Evolutionary conservation across 2,329 filamentous ascomycete genomes (phyloP), one percentile per base, ranked within the genome.

Genomic region (Magnaporthales sp.): DNA sequence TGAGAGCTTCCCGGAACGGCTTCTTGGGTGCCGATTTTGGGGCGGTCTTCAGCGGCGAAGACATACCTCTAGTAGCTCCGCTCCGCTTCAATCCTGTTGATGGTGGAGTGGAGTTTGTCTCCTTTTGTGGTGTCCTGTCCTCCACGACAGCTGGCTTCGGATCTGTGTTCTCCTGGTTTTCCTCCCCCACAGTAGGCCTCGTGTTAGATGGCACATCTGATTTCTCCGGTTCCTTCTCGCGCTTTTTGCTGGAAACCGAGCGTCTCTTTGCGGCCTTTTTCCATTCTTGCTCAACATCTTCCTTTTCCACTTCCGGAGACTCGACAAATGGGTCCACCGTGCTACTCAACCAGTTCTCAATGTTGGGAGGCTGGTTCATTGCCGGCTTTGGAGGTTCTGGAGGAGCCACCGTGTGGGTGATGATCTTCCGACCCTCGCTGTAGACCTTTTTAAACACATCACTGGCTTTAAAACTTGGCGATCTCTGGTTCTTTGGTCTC

Each of bases 281-380:
- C 74, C 74, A 74, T 66, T 77, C 76, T 56, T 76, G 74, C 67
- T 80, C 75, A 8, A 73, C 68, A 77, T 72, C 61, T 74, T 75
- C 51, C 67, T 74, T 67, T 75, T 79, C 13, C 74, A 71, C 26
- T 74, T 27, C 67, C 67, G 69, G 62, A 2, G 74, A 69, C 19
- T 88, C 86, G 2, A 88, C 79, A 71, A 88, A 88, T 3, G 86
- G 85, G 70, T 89, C 87, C 15, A 87, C 82, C 0, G 87, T 89
- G 26, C 79, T 81, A 71, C 84, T 86, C 29, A 89, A 77, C 87
- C 87, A 89, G 26, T 83, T 87, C 72, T 89, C 87, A 66, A 89
- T 89, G 71, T 82, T 89, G 1, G 83, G 84, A 5, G 87, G 86
- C 60, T 86, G 83, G 68, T 89, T 88, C 2, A 77, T 76, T 1